These are phyloP conservation scores for Trichophyton equinum DNA, from an alignment of 2,329 filamentous ascomycete genomes.

Conservation along the genomic window DNA sequence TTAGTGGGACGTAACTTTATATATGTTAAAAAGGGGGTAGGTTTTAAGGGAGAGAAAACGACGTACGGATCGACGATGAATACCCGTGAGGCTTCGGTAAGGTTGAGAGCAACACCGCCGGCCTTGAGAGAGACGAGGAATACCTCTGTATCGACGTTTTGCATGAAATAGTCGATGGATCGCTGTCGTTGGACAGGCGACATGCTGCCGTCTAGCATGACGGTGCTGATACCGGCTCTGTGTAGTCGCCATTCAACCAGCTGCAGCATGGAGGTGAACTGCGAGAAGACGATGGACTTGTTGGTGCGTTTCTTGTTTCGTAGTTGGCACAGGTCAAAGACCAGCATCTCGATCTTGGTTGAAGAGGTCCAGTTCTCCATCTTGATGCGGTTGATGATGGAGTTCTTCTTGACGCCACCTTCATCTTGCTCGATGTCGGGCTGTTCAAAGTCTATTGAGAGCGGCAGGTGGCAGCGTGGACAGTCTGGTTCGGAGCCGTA, in stretches of 20 bases:
- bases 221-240: conserved; percentile 92
- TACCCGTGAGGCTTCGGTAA: conserved; percentile 87
- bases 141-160: conserved; percentile 81
- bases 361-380: conserved; percentile 99
- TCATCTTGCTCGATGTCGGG: conserved; percentile 91
- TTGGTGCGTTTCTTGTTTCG: conserved; percentile 84
- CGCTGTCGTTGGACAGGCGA: conserved; percentile 84
- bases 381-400: conserved; percentile 96
- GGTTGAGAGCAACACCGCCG: conserved; percentile 84
- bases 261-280: conserved; percentile 95
- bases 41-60: conserved; percentile 18
- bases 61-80: conserved; percentile 93
- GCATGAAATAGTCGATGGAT: conserved; percentile 95
- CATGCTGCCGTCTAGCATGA: conserved; percentile 98
- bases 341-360: conserved; percentile 92
- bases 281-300: conserved; percentile 95
- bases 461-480: conserved; percentile 77
- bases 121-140: conserved; percentile 95
- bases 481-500: conserved; percentile 50
- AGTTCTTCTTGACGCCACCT: conserved; percentile 75
- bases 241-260: conserved; percentile 93
- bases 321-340: conserved; percentile 85
- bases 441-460: conserved; percentile 87
- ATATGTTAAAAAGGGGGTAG: background rate
- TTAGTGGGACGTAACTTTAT: background rate